Evolutionary conservation across 805 yeast genomes (phyloP).

Genomic region (Ogataea paradorogensis): DNA sequence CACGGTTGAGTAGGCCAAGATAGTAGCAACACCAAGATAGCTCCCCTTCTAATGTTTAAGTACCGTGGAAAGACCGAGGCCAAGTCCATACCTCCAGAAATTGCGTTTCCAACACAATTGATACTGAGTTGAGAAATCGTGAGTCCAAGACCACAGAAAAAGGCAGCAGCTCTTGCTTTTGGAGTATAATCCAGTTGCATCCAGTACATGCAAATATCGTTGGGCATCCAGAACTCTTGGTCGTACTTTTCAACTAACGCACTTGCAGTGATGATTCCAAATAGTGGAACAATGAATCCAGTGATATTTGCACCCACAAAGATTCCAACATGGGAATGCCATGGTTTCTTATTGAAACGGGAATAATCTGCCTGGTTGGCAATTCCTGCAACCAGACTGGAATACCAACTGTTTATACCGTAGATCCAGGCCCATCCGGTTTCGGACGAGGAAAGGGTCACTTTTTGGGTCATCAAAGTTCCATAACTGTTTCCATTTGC

Average conservation of each 20-base stretch:
- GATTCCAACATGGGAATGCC: slow-evolving; percentile 30
- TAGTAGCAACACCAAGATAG: slow-evolving; percentile 36
- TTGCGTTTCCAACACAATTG: slow-evolving; percentile 39
- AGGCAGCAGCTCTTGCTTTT: slow-evolving; percentile 48
- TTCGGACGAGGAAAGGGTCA: slow-evolving; percentile 14
- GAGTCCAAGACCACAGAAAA: slow-evolving; percentile 41
- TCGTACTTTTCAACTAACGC: slow-evolving; percentile 34
- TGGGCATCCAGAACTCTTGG: slow-evolving; percentile 43
- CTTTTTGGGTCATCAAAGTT: slow-evolving; percentile 6
- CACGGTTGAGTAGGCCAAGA: slow-evolving; percentile 42
- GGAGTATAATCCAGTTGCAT: slow-evolving; percentile 36
- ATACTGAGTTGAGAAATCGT: slow-evolving; percentile 38
- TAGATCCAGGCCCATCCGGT: slow-evolving; percentile 42
- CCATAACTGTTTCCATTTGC: slow-evolving; percentile 12
- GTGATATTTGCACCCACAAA: slow-evolving; percentile 35
- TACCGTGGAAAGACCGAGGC: slow-evolving; percentile 45
- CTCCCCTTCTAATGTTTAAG: slow-evolving; percentile 46
- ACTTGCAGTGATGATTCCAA: slow-evolving; percentile 45
- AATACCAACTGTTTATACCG: slow-evolving; percentile 39
- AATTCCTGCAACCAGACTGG: slow-evolving; percentile 39
- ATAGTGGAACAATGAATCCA: slow-evolving; percentile 37
- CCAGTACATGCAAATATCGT: slow-evolving; percentile 40
- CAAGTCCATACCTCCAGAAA: slow-evolving; percentile 52
- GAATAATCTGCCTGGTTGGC: slow-evolving; percentile 37
- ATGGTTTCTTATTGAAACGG: slow-evolving; percentile 27